A percentile compares a stretch with the other conserved stretches of the same genome.
phyloP scores from a whole-genome alignment of 306 rosid genomes.

The Heteromeles arbutifolia region DNA sequence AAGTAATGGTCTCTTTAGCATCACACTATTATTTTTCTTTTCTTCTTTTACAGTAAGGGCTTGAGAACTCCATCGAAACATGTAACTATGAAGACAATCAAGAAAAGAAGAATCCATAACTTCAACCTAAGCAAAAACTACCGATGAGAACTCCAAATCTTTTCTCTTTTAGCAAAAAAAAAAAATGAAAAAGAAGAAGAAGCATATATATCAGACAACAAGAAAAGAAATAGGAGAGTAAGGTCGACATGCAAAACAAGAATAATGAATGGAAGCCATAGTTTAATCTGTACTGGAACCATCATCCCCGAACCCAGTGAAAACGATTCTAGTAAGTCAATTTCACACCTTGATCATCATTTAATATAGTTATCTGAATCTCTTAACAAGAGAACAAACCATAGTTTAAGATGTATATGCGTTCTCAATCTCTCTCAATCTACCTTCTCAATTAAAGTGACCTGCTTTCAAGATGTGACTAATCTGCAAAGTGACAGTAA shows the following conservation, averaged over 20 bases:
- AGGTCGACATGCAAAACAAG: neutral
- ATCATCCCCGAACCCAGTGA: neutral
- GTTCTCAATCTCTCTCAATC: neutral
- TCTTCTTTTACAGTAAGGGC: neutral
- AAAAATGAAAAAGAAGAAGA: no score
- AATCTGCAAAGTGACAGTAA: neutral
- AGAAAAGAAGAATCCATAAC: neutral
- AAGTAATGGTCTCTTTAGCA: no score
- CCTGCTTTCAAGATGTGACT: neutral
- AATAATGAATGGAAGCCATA: neutral
- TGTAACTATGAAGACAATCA: neutral
- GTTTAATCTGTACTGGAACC: neutral
- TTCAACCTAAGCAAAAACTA: neutral
- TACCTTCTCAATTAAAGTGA: neutral
- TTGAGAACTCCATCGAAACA: neutral
- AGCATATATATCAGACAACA: neutral
- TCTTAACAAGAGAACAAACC: neutral
- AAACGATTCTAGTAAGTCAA: neutral
- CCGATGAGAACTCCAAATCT: neutral
- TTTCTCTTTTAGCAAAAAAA: neutral
- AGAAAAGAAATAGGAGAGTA: neutral
- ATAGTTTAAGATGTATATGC: neutral
- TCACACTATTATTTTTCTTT: neutral
- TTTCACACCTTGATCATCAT: neutral
- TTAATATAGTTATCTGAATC: neutral